Percentiles rank a stretch among this genome's conserved stretches.
phyloP scores from a whole-genome alignment of 441 rosid genomes.

The Erysimum cheiri region DNA sequence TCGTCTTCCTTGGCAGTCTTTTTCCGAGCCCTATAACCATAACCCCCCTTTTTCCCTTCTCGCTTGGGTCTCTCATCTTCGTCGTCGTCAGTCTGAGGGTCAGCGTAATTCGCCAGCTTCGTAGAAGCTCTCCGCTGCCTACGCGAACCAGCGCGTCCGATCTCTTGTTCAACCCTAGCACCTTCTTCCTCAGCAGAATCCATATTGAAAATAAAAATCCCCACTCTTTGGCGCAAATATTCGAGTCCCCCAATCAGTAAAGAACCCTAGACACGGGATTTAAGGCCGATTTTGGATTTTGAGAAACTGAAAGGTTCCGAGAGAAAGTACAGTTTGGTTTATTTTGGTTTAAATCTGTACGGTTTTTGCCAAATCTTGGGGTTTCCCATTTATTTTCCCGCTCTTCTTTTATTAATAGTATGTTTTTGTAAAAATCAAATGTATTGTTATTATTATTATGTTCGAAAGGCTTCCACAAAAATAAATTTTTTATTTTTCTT shows the following conservation, averaged over 20 bases:
- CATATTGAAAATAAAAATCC: neutral
- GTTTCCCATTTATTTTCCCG: slow-evolving; percentile 15
- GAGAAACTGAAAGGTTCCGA: neutral
- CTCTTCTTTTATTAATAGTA: neutral
- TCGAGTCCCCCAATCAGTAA: neutral
- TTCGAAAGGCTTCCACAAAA: no score
- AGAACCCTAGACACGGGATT: neutral
- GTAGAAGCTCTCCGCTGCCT: neutral
- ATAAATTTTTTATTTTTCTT: no score
- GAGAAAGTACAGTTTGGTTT: neutral
- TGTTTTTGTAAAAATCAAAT: no score
- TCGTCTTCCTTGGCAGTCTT: neutral
- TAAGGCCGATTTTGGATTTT: no score
- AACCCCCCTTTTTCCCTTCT: neutral
- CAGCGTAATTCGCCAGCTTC: neutral
- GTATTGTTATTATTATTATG: no score
- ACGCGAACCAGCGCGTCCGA: no score
- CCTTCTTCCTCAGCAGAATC: neutral
- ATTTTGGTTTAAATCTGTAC: neutral
- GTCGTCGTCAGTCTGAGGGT: neutral
- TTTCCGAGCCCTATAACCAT: neutral
- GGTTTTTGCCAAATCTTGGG: neutral
- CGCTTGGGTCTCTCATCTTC: neutral
- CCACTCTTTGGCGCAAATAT: neutral
- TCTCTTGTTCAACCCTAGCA: neutral